phyloP scores from a whole-genome alignment of 169 alveolate genomes.

The Plasmodium relictum region DNA sequence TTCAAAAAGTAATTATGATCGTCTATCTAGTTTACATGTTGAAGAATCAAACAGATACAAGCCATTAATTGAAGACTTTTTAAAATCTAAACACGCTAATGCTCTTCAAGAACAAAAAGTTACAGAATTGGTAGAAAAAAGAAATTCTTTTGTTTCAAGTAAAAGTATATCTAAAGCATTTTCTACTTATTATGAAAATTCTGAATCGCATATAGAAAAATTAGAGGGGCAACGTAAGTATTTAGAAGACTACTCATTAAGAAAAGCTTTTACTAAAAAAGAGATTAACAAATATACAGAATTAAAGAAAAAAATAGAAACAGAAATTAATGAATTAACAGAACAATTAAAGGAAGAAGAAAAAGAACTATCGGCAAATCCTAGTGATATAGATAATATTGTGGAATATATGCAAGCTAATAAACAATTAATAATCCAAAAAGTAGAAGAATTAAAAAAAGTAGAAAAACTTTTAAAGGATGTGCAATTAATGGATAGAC shows the following conservation, averaged over 20 bases:
- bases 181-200: not conserved
- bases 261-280: not conserved
- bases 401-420: constrained; percentile 32
- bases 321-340: constrained; percentile 11
- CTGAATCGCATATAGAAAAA: not conserved
- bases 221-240: constrained; percentile 23
- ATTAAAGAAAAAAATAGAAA: constrained; percentile 9
- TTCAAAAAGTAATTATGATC: not conserved
- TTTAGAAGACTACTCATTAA: constrained; percentile 37
- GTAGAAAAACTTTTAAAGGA: constrained; percentile 2
- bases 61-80: constrained; percentile 9
- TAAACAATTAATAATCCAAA: constrained; percentile 23
- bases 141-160: not conserved
- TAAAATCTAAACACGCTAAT: constrained; percentile 10
- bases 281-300: constrained; percentile 8
- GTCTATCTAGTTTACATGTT: not conserved
- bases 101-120: not conserved
- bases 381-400: not conserved
- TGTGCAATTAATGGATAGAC: constrained; percentile 1
- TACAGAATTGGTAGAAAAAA: not conserved
- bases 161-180: not conserved
- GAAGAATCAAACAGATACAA: not conserved
- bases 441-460: constrained; percentile 31
- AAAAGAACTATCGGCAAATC: not conserved
- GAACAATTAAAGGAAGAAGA: constrained; percentile 9